These are phyloP conservation scores for Trichoderma sp. DNA, from an alignment of 2,329 filamentous ascomycete genomes.

Conservation along the genomic window DNA sequence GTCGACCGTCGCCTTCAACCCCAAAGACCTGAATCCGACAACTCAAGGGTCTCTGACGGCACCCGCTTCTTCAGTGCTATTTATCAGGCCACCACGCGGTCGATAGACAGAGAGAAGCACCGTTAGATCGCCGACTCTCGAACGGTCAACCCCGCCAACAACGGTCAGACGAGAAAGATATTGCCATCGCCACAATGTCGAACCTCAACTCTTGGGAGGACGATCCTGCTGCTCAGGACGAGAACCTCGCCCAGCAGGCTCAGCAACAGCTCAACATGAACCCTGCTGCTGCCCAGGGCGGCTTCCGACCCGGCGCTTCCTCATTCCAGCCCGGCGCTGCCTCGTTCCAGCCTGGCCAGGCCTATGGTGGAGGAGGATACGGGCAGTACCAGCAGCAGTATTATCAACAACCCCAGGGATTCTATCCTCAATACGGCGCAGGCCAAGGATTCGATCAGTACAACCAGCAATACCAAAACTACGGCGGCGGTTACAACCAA, in stretches of 20 bases:
- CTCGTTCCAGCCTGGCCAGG: conserved; percentile 74
- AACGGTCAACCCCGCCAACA: conserved; percentile 13
- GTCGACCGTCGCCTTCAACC: conserved; percentile 21
- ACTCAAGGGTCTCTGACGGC: not conserved
- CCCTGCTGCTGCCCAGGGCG: conserved; percentile 47
- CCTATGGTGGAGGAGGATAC: conserved; percentile 59
- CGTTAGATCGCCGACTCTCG: not conserved
- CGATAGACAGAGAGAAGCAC: not conserved
- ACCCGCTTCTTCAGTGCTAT: not conserved
- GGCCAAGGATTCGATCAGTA: conserved; percentile 54
- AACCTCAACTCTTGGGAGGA: conserved; percentile 96
- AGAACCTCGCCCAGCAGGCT: conserved; percentile 74
- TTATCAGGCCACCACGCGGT: not conserved
- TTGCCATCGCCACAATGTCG: conserved; percentile 64
- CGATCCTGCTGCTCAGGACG: conserved; percentile 75
- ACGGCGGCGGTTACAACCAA: conserved; percentile 56
- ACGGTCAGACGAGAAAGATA: conserved; percentile 10
- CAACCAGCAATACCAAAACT: conserved; percentile 55
- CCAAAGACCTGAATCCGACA: conserved; percentile 24
- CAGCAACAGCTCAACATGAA: conserved; percentile 76
- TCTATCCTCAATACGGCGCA: conserved; percentile 59
- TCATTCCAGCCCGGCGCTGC: conserved; percentile 60
- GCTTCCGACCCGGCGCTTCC: conserved; percentile 66
- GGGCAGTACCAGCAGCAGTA: conserved; percentile 59
- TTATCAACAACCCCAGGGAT: conserved; percentile 55